Evolutionary conservation across 306 rosid species (phyloP).

Genomic region (Casuarina glauca): DNA sequence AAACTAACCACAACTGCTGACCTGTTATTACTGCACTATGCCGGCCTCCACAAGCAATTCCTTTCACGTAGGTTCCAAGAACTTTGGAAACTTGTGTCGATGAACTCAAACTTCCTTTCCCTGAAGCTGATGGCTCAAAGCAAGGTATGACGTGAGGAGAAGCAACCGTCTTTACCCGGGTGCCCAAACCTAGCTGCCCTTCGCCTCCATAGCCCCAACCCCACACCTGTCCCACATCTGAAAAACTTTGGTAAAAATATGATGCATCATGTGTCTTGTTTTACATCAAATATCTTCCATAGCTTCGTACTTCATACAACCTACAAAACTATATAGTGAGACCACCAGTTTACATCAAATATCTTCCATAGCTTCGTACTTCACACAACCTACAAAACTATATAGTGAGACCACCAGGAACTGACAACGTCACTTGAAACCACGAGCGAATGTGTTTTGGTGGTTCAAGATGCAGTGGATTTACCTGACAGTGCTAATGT

Average conservation of each 20-base stretch:
- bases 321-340: slow-evolving; percentile 82
- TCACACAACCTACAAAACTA: slow-evolving; percentile 90
- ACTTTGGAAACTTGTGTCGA: slow-evolving; percentile 49
- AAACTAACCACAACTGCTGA: slow-evolving; percentile 26
- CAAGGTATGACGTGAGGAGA: slow-evolving; percentile 81
- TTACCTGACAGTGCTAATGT: slow-evolving; percentile 87
- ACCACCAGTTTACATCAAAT: slow-evolving; percentile 82
- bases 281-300: slow-evolving; percentile 86
- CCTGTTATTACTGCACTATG: slow-evolving; percentile 86
- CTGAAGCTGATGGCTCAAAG: slow-evolving; percentile 52
- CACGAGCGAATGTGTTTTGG: slow-evolving; percentile 13
- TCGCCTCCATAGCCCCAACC: slow-evolving; percentile 99
- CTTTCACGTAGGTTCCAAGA: slow-evolving; percentile 66
- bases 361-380: slow-evolving; percentile 79
- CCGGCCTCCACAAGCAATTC: slow-evolving; percentile 93
- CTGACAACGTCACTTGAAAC: slow-evolving; percentile 43
- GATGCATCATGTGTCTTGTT: slow-evolving; percentile 78
- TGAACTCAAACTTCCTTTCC: slow-evolving; percentile 40
- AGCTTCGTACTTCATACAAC: slow-evolving; percentile 77
- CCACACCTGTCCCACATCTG: slow-evolving; percentile 99
- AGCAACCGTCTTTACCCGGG: slow-evolving; percentile 82
- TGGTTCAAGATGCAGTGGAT: slow-evolving; percentile 26
- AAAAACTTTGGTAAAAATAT: slow-evolving; percentile 79
- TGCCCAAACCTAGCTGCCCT: slow-evolving; percentile 97
- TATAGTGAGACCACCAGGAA: slow-evolving; percentile 66